phyloP scores from a whole-genome alignment of 2,329 filamentous ascomycete genomes.

The Knoxdaviesia proteae region DNA sequence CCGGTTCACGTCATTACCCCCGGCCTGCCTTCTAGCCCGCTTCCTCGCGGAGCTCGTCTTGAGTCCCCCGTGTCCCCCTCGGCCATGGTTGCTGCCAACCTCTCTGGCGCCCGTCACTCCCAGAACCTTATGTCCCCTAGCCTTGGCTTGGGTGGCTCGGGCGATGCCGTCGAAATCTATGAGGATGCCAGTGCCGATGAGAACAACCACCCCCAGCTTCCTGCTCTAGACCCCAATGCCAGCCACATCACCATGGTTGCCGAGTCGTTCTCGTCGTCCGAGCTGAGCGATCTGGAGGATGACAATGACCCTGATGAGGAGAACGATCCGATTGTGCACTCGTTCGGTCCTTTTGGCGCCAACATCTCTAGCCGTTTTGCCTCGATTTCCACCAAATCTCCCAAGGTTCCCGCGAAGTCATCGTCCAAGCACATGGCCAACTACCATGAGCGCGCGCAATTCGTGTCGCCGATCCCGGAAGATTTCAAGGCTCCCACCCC shows the following conservation, averaged over 20 bases:
- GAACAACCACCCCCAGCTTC: background rate
- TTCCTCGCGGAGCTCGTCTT: slow-evolving; percentile 36
- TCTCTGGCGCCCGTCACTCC: slow-evolving; percentile 21
- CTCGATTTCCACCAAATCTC: slow-evolving; percentile 52
- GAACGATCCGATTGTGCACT: slow-evolving; percentile 82
- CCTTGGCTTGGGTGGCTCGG: slow-evolving; percentile 2
- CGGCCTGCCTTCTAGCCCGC: slow-evolving; percentile 35
- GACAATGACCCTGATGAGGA: slow-evolving; percentile 73
- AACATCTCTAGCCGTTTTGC: slow-evolving; percentile 69
- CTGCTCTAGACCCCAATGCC: slow-evolving; percentile 6
- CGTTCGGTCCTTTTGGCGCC: slow-evolving; percentile 75
- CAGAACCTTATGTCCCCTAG: slow-evolving; percentile 31
- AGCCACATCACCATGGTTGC: slow-evolving; percentile 6
- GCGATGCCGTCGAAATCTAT: slow-evolving; percentile 8
- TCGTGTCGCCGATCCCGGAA: background rate
- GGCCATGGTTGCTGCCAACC: slow-evolving; percentile 14
- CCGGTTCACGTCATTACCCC: slow-evolving; percentile 10
- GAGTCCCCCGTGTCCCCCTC: slow-evolving; percentile 46
- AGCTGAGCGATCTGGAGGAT: slow-evolving; percentile 37
- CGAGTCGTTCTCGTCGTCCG: slow-evolving; percentile 27
- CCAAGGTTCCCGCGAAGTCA: slow-evolving; percentile 16
- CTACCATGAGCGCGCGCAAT: no score
- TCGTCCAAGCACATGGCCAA: no score
- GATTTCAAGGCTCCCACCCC: background rate
- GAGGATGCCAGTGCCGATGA: slow-evolving; percentile 8